These are phyloP conservation scores for Plasmodium knowlesi DNA, from an alignment of 169 alveolate species.

Conservation along the genomic window DNA sequence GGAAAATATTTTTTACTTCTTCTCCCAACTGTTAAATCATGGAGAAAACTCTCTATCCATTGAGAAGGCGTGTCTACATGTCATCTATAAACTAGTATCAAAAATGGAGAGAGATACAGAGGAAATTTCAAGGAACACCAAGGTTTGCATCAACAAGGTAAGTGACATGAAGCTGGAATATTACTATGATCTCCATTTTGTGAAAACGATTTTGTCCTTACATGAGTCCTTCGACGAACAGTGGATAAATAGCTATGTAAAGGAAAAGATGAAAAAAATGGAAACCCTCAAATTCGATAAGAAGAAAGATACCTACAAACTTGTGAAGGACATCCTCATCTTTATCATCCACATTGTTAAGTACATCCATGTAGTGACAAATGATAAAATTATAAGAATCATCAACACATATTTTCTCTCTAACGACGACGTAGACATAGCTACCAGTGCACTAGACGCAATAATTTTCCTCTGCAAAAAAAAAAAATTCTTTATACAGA, in stretches of 20 bases:
- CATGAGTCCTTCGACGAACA: constrained; percentile 13
- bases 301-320: not conserved
- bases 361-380: constrained; percentile 58
- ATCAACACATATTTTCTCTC: constrained; percentile 21
- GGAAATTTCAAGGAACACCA: not conserved
- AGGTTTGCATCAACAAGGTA: constrained; percentile 32
- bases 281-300: constrained; percentile 40
- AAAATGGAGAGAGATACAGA: constrained; percentile 18
- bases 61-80: constrained; percentile 18
- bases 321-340: not conserved
- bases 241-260: constrained; percentile 44
- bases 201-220: constrained; percentile 26
- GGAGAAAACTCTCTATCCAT: not conserved
- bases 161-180: constrained; percentile 27
- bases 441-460: not conserved
- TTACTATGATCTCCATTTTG: constrained; percentile 26
- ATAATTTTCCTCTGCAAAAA: constrained; percentile 55
- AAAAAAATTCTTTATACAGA: constrained; percentile 19
- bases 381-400: constrained; percentile 28
- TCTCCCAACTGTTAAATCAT: constrained; percentile 17
- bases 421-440: constrained; percentile 5
- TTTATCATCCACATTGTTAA: constrained; percentile 31
- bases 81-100: constrained; percentile 34
- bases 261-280: not conserved
- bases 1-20: constrained; percentile 34